phyloP scores from a whole-genome alignment of 2,329 filamentous ascomycete genomes.

The Xylariaceae sp. region DNA sequence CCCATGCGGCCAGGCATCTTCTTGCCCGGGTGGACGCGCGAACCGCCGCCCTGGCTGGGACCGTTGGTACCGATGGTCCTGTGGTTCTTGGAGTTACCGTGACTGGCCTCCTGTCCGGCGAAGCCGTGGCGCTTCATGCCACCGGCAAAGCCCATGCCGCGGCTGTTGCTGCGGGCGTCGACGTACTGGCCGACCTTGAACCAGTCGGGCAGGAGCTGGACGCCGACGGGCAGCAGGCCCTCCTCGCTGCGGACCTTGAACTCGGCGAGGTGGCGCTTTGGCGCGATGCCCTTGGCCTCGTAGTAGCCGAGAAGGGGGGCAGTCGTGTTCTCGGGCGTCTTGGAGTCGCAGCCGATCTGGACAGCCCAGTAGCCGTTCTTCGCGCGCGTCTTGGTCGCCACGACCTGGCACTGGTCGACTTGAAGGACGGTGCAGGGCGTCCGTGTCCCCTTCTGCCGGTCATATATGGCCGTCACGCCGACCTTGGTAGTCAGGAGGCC shows the following conservation, averaged over 20 bases:
- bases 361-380: slow-evolving; percentile 91
- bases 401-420: slow-evolving; percentile 84
- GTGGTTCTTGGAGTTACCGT: slow-evolving; percentile 95
- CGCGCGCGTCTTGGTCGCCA: slow-evolving; percentile 75
- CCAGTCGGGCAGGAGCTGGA: slow-evolving; percentile 77
- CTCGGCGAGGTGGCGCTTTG: slow-evolving; percentile 79
- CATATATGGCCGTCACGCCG: slow-evolving; percentile 91
- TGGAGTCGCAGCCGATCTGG: slow-evolving; percentile 75
- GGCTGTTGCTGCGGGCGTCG: slow-evolving; percentile 71
- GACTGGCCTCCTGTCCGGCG: slow-evolving; percentile 78
- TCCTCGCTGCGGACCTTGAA: slow-evolving; percentile 73
- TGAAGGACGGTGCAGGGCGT: slow-evolving; percentile 89
- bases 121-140: slow-evolving; percentile 98
- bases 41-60: slow-evolving; percentile 85
- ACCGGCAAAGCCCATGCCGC: slow-evolving; percentile 91
- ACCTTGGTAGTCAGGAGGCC: slow-evolving; percentile 86
- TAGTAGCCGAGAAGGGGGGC: slow-evolving; percentile 84
- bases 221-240: slow-evolving; percentile 72
- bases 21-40: slow-evolving; percentile 89
- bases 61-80: slow-evolving; percentile 86
- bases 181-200: slow-evolving; percentile 88
- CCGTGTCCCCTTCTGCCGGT: slow-evolving; percentile 63
- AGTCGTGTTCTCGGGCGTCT: slow-evolving; percentile 69
- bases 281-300: slow-evolving; percentile 71
- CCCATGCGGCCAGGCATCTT: slow-evolving; percentile 98